Percentiles rank a stretch among this genome's conserved stretches.
These are phyloP conservation scores for Daldinia bambusicola DNA, from an alignment of 495 filamentous ascomycete genomes.

Conservation along the genomic window DNA sequence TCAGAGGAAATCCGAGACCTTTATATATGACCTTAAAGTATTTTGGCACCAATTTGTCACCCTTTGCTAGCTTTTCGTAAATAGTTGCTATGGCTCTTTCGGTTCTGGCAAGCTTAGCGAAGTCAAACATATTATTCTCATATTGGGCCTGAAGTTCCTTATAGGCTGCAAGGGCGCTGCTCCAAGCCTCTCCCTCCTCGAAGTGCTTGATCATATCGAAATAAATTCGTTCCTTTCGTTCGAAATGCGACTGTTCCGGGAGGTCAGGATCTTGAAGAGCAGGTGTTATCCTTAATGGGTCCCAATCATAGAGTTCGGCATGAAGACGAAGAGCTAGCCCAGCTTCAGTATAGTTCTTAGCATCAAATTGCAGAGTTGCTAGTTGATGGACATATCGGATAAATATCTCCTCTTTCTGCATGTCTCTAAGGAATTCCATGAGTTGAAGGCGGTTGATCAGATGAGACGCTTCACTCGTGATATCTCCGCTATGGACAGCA, in stretches of 20 bases:
- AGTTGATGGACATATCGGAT: slow-evolving; percentile 96
- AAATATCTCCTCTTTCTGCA: slow-evolving; percentile 97
- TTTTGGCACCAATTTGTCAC: slow-evolving; percentile 77
- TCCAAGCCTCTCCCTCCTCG: slow-evolving; percentile 93
- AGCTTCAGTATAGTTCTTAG: slow-evolving; percentile 86
- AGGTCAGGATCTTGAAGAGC: slow-evolving; percentile 77
- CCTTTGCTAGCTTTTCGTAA: slow-evolving; percentile 85
- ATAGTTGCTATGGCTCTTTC: slow-evolving; percentile 94
- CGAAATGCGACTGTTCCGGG: slow-evolving; percentile 87
- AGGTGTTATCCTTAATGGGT: slow-evolving; percentile 72
- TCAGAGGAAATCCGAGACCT: slow-evolving; percentile 87
- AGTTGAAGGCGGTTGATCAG: slow-evolving; percentile 87
- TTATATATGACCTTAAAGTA: slow-evolving; percentile 95
- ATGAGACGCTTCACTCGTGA: slow-evolving; percentile 77
- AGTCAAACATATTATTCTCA: slow-evolving; percentile 88
- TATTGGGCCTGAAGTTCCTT: slow-evolving; percentile 91
- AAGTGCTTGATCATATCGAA: slow-evolving; percentile 94
- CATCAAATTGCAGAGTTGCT: slow-evolving; percentile 76
- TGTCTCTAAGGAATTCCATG: slow-evolving; percentile 97
- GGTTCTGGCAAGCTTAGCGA: slow-evolving; percentile 86
- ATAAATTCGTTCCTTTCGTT: slow-evolving; percentile 91
- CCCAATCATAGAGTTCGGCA: slow-evolving; percentile 94
- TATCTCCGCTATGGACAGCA: slow-evolving; percentile 86
- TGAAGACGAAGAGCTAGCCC: slow-evolving; percentile 90
- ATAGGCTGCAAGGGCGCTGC: slow-evolving; percentile 88